Evolutionary conservation across 179 eudicot species (phyloP).

Genomic region (Spergularia azorica): DNA sequence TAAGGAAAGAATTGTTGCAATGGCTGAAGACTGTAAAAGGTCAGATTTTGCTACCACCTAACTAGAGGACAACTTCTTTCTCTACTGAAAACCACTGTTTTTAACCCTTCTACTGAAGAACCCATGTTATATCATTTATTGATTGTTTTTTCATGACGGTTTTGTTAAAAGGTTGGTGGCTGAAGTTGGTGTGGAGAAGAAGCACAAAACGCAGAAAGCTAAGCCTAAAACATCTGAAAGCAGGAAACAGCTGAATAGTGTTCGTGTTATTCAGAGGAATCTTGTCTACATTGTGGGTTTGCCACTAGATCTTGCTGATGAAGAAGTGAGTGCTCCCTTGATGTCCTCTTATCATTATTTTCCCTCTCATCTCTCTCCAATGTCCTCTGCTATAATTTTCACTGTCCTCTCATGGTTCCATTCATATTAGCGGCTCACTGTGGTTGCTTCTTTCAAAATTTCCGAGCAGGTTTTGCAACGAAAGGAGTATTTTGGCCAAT

Average conservation of each 20-base stretch:
- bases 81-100: neutral
- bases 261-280: conserved; percentile 87
- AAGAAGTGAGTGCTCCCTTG: conserved; percentile 56
- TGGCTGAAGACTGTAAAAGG: conserved; percentile 60
- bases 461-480: conserved; percentile 69
- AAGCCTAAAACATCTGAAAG: conserved; percentile 68
- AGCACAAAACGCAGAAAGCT: conserved; percentile 64
- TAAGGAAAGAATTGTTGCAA: conserved; percentile 82
- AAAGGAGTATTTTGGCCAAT: conserved; percentile 79
- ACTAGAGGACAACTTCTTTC: neutral
- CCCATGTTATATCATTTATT: neutral
- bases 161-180: conserved; percentile 53
- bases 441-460: neutral
- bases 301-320: conserved; percentile 86
- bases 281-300: conserved; percentile 91
- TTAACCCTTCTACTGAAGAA: neutral
- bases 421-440: neutral
- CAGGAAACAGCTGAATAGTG: conserved; percentile 82
- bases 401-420: neutral
- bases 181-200: conserved; percentile 66
- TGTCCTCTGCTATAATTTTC: neutral
- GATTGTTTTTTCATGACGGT: neutral
- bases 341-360: neutral
- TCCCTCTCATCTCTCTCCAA: neutral
- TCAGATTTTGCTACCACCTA: conserved; percentile 22